Percentiles rank a stretch among this genome's conserved stretches.
These are phyloP conservation scores for Pachysandra terminalis DNA, from an alignment of 164 flowering plant species.

Conservation along the genomic window DNA sequence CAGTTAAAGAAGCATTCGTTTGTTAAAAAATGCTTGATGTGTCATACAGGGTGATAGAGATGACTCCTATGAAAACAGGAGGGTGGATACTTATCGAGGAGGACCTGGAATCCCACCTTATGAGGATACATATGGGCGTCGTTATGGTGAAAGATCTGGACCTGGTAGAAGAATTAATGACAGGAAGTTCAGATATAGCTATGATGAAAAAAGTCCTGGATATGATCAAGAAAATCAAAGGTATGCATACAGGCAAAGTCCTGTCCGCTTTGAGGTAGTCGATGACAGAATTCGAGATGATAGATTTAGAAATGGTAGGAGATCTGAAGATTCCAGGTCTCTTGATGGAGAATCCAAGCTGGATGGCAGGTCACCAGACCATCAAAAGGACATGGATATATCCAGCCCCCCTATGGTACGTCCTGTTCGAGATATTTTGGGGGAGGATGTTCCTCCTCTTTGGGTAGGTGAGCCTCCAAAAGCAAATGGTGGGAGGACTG, in stretches of 20 bases:
- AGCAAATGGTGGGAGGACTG: conserved; percentile 46
- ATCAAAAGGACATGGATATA: conserved; percentile 40
- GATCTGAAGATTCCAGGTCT: conserved; percentile 47
- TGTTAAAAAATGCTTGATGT: too few species aligned
- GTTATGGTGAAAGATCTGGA: conserved; percentile 57
- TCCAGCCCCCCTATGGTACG: conserved; percentile 79
- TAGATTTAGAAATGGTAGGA: conserved; percentile 83
- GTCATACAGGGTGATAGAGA: conserved; percentile 65
- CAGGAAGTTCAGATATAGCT: conserved; percentile 30
- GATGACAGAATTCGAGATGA: conserved; percentile 93
- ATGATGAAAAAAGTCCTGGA: conserved; percentile 74
- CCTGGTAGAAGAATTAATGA: conserved; percentile 66
- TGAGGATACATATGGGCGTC: conserved; percentile 69
- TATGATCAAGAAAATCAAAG: conserved; percentile 34
- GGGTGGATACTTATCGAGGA: conserved; percentile 40
- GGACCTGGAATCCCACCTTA: conserved; percentile 84
- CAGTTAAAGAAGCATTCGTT: too few species aligned
- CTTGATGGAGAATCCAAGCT: conserved; percentile 59
- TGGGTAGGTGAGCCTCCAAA: conserved; percentile 84
- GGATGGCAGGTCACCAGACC: conserved; percentile 71
- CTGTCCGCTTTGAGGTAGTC: conserved; percentile 61
- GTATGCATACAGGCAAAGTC: conserved; percentile 59
- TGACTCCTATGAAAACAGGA: conserved; percentile 53
- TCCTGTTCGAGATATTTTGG: conserved; percentile 89
- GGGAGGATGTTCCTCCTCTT: conserved; percentile 74